Base-by-base conservation (phyloP, 1,284 basidiomycete species). In the Psilocybe mexicana region DNA sequence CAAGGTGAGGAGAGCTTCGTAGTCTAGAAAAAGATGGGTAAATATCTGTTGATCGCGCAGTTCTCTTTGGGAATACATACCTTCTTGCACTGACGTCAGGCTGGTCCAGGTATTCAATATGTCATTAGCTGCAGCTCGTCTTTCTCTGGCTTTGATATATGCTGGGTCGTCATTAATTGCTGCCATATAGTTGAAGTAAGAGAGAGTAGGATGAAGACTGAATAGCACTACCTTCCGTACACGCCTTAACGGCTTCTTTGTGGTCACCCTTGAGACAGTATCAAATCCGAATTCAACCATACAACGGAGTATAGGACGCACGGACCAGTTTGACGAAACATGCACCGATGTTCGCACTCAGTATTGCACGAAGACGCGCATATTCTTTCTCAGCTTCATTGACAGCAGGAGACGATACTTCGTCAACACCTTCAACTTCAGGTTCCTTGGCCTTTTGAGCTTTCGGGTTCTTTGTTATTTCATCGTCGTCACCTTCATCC, bases 101-200 rank as follows among this genome's bases (percentile, higher is more conserved):
- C 92, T 88, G 4, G 91, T 82, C 94, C 94, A 98, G 4, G 89
- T 85, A 52, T 81, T 82, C 24, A 98, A 76, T 33, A 80, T 77
- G 62, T 95, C 93, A 69, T 95, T 97, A 1, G 92, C 91, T 24
- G 83, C 70, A 1, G 94, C 94, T 14, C 96, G 86, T 62, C 96
- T 80, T 68, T 95, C 92, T 1, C 98, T 76, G 0, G 90, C 95
- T 73, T 98, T 98, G 62, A 90, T 71, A 69, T 98, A 97, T 11
- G 75, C 70, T 3, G 93, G 90, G 65, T 96, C 90, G 67, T 98
- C 92, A 23, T 80, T 72, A 11, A 99, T 79, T 6, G 96, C 96
- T 96, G 64, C 36, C 25, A 43, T 5, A 8, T 30, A 35, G 57
- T 35, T 47, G 42, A 50, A 28, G 30, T 18, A 57, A 12, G 30